phyloP scores from a whole-genome alignment of 2,329 filamentous ascomycete genomes.

The Mycosphaerelloides madeirae region DNA sequence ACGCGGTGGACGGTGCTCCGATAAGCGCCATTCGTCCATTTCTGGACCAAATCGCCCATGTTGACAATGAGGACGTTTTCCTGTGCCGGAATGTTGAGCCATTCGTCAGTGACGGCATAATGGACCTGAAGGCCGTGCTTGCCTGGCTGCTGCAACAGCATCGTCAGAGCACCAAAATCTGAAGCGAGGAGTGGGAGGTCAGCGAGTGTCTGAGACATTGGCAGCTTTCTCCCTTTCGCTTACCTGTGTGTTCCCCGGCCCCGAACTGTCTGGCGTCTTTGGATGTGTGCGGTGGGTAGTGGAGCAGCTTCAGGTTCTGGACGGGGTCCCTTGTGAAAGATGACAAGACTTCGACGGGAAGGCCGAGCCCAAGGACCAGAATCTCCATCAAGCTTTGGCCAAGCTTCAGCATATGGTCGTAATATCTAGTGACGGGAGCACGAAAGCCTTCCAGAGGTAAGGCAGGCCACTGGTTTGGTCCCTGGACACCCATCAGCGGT shows the following conservation, averaged over 20 bases:
- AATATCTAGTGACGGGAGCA: constrained; percentile 15
- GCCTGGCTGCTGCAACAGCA: constrained; percentile 43
- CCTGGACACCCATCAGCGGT: constrained; percentile 12
- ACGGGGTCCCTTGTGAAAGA: constrained; percentile 25
- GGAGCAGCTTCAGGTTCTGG: constrained; percentile 26
- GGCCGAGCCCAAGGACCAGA: constrained; percentile 20
- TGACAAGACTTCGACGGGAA: constrained; percentile 16
- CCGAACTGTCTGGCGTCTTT: constrained; percentile 20
- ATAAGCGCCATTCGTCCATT: constrained; percentile 43
- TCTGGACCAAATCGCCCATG: constrained; percentile 47
- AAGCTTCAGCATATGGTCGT: constrained; percentile 17
- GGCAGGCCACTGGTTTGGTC: constrained; percentile 42
- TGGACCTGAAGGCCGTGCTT: constrained; percentile 41
- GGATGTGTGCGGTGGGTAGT: constrained; percentile 20
- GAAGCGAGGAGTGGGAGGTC: not conserved
- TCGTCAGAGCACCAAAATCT: constrained; percentile 44
- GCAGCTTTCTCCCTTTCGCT: not conserved
- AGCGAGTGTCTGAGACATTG: constrained; percentile 14
- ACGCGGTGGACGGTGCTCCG: constrained; percentile 44
- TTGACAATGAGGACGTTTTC: constrained; percentile 46
- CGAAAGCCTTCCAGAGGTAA: constrained; percentile 31
- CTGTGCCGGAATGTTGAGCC: constrained; percentile 43
- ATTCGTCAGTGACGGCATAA: constrained; percentile 34
- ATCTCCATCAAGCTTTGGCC: constrained; percentile 20
- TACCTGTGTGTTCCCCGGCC: constrained; percentile 16